Conservation (phyloP, 805 yeast genomes). For the Zygosaccharomyces siamensis region DNA sequence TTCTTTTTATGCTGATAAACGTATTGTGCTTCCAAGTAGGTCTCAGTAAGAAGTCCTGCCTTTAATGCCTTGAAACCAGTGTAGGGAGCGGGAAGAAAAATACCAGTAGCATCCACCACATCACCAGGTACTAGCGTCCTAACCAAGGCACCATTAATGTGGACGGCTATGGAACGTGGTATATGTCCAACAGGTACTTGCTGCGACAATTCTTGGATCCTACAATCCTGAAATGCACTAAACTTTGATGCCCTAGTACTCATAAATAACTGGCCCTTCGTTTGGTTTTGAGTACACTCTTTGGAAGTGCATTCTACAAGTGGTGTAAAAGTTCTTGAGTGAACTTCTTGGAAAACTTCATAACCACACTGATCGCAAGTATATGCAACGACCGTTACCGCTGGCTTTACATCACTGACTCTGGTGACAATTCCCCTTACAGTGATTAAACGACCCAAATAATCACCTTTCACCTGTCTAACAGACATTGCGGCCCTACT, state of each 20-base stretch:
- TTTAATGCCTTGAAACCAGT: conserved; percentile 89
- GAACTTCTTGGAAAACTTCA: conserved; percentile 94
- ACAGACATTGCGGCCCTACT: conserved; percentile 67
- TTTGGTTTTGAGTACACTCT: conserved; percentile 70
- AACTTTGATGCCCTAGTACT: conserved; percentile 95
- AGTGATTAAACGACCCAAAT: conserved; percentile 82
- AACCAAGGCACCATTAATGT: conserved; percentile 88
- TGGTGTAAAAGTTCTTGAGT: conserved; percentile 80
- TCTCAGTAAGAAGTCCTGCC: conserved; percentile 92
- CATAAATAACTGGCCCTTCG: conserved; percentile 85
- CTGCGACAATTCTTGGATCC: conserved; percentile 87
- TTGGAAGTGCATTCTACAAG: conserved; percentile 77
- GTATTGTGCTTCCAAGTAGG: conserved; percentile 83
- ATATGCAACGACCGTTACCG: conserved; percentile 85
- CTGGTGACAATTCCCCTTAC: conserved; percentile 93
- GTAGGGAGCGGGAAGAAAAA: conserved; percentile 89
- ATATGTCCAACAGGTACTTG: conserved; percentile 99
- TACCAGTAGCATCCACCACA: conserved; percentile 86
- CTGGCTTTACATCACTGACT: conserved; percentile 93
- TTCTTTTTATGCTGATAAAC: conserved; percentile 85
- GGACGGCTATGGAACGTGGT: conserved; percentile 80
- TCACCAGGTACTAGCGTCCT: conserved; percentile 91
- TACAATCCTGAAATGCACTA: conserved; percentile 90
- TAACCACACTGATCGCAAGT: conserved; percentile 97
- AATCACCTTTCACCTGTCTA: conserved; percentile 79